These are phyloP conservation scores for Lavandula angustifolia DNA, from an alignment of 257 asterid species.

Conservation along the genomic window DNA sequence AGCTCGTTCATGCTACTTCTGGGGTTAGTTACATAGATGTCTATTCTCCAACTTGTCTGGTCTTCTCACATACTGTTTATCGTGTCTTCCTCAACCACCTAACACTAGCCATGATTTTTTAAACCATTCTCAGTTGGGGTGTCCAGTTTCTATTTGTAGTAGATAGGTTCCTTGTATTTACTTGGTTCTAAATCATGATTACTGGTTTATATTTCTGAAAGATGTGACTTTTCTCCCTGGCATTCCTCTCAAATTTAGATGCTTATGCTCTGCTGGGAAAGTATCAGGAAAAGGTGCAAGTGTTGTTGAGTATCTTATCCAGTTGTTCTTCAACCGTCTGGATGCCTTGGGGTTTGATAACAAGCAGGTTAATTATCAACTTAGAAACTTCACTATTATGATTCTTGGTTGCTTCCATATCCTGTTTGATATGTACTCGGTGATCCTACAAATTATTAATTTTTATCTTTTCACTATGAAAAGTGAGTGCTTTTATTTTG, in stretches of 20 bases:
- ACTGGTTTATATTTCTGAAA: constrained; percentile 20
- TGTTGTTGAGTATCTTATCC: constrained; percentile 80
- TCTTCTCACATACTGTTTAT: not conserved
- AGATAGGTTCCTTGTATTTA: constrained; percentile 10
- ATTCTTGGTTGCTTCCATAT: constrained; percentile 23
- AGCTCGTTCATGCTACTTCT: not conserved
- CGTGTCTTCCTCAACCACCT: not conserved
- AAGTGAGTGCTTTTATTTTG: constrained; percentile 8
- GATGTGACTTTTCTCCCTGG: constrained; percentile 23
- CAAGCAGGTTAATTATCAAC: constrained; percentile 67
- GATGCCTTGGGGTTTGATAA: constrained; percentile 76
- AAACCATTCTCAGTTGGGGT: too few relatives aligned
- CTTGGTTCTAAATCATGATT: not conserved
- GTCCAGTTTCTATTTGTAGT: not conserved
- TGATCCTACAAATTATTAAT: constrained; percentile 8
- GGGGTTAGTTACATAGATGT: not conserved
- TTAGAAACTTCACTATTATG: constrained; percentile 18
- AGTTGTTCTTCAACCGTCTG: constrained; percentile 76
- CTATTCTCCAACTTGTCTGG: constrained; percentile 12
- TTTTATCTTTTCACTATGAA: constrained; percentile 14
- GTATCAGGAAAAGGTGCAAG: constrained; percentile 79
- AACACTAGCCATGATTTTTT: too few relatives aligned
- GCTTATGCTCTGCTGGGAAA: constrained; percentile 88
- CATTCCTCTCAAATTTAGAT: constrained; percentile 55
- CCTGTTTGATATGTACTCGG: constrained; percentile 23